Conservation (phyloP, 108 stramenopile genomes). For the Schizochytrium sp. region DNA sequence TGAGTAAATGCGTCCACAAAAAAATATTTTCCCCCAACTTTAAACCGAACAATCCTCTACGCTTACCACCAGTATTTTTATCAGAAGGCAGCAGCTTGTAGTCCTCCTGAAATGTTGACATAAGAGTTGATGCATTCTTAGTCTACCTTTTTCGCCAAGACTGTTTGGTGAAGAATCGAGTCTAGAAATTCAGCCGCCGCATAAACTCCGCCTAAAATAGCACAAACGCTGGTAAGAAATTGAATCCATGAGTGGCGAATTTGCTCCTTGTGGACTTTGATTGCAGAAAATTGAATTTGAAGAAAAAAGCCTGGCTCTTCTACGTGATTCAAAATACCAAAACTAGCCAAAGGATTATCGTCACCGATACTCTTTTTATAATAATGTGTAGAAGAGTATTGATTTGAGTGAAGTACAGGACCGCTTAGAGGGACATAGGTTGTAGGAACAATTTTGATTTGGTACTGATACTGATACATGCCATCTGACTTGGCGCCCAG, state of each 20-base stretch:
- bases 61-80: no score
- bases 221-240: slow-evolving; percentile 41
- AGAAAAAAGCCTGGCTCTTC: slow-evolving; percentile 33
- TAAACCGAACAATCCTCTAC: no score
- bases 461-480: slow-evolving; percentile 58
- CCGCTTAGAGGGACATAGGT: not conserved
- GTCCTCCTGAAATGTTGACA: not conserved
- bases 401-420: not conserved
- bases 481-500: not conserved
- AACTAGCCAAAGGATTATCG: slow-evolving; percentile 20
- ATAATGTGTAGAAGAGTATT: slow-evolving; percentile 46
- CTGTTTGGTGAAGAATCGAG: not conserved
- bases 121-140: not conserved
- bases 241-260: not conserved
- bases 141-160: slow-evolving; percentile 42
- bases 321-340: not conserved
- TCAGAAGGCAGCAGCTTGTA: no score
- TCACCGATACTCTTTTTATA: not conserved
- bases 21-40: no score
- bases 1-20: no score
- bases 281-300: slow-evolving; percentile 29
- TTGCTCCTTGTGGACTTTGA: slow-evolving; percentile 27
- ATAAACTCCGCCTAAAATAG: slow-evolving; percentile 46
- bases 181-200: slow-evolving; percentile 21
- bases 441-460: slow-evolving; percentile 48